A percentile compares a stretch with the other conserved stretches of the same genome.
Evolutionary conservation across 78 protist genomes (phyloP).

Genomic region (Corallochytrium limacisporum): DNA sequence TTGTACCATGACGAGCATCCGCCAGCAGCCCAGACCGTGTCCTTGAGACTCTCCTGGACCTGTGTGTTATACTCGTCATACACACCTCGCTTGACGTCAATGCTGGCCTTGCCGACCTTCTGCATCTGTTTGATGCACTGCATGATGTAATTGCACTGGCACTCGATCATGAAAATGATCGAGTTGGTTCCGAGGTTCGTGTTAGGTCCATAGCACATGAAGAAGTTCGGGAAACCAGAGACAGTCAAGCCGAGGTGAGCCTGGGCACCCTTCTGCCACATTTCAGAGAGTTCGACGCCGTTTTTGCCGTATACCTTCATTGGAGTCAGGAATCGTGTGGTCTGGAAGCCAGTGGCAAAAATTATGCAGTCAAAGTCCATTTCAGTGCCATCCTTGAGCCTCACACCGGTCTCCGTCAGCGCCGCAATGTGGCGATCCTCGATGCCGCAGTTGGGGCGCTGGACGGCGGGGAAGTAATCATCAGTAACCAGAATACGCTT

Average conservation of each 20-base stretch:
- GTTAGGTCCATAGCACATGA: background rate
- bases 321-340: background rate
- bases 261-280: background rate
- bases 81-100: too few species aligned
- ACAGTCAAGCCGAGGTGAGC: background rate
- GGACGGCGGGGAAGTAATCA: background rate
- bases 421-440: background rate
- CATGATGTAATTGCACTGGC: background rate
- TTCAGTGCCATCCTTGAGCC: background rate
- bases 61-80: too few species aligned
- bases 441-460: background rate
- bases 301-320: background rate
- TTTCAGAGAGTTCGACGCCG: background rate
- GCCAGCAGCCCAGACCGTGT: too few species aligned
- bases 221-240: background rate
- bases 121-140: background rate
- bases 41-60: too few species aligned
- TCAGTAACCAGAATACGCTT: background rate
- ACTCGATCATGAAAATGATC: background rate
- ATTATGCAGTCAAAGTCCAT: background rate
- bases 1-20: too few species aligned
- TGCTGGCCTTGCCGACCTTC: too few species aligned
- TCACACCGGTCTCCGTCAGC: background rate
- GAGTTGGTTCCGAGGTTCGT: background rate
- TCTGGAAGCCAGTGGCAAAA: background rate